Base-by-base conservation (phyloP, 306 rosid species). In the Canavalia gladiata region DNA sequence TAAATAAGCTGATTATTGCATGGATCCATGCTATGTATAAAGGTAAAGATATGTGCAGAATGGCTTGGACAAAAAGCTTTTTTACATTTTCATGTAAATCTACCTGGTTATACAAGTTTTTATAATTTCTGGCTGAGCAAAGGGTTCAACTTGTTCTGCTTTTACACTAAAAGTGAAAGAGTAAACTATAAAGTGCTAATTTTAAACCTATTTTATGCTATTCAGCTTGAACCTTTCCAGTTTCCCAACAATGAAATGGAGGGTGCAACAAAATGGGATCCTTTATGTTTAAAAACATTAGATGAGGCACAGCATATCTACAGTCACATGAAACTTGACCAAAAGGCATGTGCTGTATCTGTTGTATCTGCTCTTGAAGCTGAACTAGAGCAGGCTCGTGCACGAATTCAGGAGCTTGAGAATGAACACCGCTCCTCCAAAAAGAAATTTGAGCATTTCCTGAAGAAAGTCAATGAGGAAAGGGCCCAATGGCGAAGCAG, bases 231-330 rank as follows among this genome's bases (percentile, higher is more conserved):
- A 66, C 87, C 88, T 77, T 84, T 87, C 83, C 89, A 87, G 81
- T 81, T 88, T 83, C 78, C 91, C 77, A 91, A 87, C 82, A 83
- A 87, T 65, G 97, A 86, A 78, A 92, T 91, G 99, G 99, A 95
- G 85, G 97, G 97, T 69, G 94, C 88, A 75, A 95, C 99, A 37
- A 95, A 95, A 85, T 95, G 99, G 99, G 92, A 91, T 69, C 99
- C 99, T 42, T 72, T 89, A 25, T 81, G 94, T 82, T 74, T 78
- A 72, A 91, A 91, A 82, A 57, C 92, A 60, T 81, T 90, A 12
- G 90, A 90, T 29, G 97, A 88, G 87, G 89, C 84, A 0, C 87
- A 69, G 33, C 93, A 87, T 80, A 89, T 90, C 83, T 89, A 89
- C 57, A 84, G 79, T 80, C 94, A 85, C 68, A 81, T 86, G 84